Evolutionary conservation across 202 grass and related monocot genomes (phyloP).

Genomic region (Setaria italica): DNA sequence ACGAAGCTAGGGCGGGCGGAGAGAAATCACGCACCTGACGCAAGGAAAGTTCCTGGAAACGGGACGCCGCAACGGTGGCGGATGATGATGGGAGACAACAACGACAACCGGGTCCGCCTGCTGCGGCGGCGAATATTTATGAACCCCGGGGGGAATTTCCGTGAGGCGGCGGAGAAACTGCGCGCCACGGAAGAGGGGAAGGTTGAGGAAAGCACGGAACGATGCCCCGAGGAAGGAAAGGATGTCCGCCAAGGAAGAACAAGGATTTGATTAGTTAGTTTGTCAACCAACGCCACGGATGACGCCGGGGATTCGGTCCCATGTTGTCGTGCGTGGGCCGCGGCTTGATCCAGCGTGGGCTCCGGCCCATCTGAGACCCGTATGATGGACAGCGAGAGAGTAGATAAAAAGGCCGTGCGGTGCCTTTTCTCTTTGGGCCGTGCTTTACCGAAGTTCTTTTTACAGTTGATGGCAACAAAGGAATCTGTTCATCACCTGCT

Average conservation of each 20-base stretch:
- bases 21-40: slow-evolving; percentile 37
- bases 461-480: too few relatives aligned
- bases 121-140: neutral
- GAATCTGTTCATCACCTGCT: too few relatives aligned
- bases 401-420: too few relatives aligned
- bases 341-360: neutral
- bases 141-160: slow-evolving; percentile 25
- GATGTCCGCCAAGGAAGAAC: neutral
- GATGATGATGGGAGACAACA: neutral
- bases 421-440: too few relatives aligned
- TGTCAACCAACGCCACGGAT: neutral
- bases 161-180: slow-evolving; percentile 37
- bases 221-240: neutral
- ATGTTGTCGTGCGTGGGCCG: neutral
- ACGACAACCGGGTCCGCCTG: neutral
- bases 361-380: neutral
- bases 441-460: too few relatives aligned
- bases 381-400: too few relatives aligned
- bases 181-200: slow-evolving; percentile 31
- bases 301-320: neutral
- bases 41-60: slow-evolving; percentile 34
- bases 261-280: neutral
- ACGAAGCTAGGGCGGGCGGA: neutral
- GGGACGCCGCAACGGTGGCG: neutral
- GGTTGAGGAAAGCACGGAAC: slow-evolving; percentile 43